Base-by-base conservation (phyloP, 2,329 filamentous ascomycete genomes). In the Cadophora gregata region DNA sequence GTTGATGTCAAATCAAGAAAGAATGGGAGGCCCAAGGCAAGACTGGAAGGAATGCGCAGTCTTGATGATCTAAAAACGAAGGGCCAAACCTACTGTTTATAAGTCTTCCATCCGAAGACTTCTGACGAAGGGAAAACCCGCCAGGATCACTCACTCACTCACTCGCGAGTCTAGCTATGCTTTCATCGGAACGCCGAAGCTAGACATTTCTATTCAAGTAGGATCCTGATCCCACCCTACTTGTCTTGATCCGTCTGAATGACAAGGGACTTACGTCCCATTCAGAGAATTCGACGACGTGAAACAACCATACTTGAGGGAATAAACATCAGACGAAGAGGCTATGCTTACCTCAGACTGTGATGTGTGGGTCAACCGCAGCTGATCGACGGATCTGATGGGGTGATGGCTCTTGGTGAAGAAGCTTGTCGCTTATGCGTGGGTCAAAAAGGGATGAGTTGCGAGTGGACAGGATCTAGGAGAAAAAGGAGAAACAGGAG, bases 1-100 rank as follows among this genome's bases (percentile, higher is more conserved):
- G 65, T 64, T 71, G 67, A 70, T 72, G 60, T 69, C 65, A 67
- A 69, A 71, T 66, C 62, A 70, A 48, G 59, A 62, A 67, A 63
- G 42, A 47, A 65, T 36, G 31, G 45, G 64, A 33, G 29, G 21
- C 36, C 21, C 55, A 58, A 38, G 21, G 21, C 36, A 58, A 36
- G 31, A 58, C 55, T 42, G 33, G 31, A 58, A 42, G 14, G 59
- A 48, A 64, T 14, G 58, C 53, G 55, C 63, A 66, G 27, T 59
- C 21, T 29, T 66, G 61, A 59, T 48, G 48, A 68, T 51, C 31
- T 42, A 21, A 59, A 58, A 33, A 65, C 10, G 3, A 45, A 56
- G 58, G 62, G 51, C 21, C 24, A 47, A 21, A 19, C 33, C 24
- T 29, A 59, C 19, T 47, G 55, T 68, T 59, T 68, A 67, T 70